Evolutionary conservation across 225 moss, liverwort and hornwort species (phyloP), one percentile per base, ranked within the genome.

Genomic region (Pleurozium schreberi): DNA sequence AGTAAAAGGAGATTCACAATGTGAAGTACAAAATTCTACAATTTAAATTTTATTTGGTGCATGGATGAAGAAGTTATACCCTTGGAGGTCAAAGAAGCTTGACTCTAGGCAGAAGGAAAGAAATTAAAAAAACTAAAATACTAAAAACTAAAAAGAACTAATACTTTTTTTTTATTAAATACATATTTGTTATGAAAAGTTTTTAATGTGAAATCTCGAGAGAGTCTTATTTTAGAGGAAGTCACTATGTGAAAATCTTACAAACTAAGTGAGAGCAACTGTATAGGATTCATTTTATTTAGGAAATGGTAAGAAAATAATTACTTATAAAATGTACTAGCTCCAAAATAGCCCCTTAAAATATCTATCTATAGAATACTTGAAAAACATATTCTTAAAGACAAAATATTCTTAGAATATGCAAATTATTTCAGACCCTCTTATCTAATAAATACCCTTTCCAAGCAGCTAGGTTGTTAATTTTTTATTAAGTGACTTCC

Each of bases 391-490:
- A 36, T 19, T n/a, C 0, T 38, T 26, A 42, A 40, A 14, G 14
- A 42, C 5, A 17, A 0, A 73, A 28, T 73, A 28, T 45, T 28
- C 2, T 6, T 28, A 16, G 9, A 6, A 45, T 45, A 18, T 73
- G 1, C 0, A 9, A 17, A 45, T 45, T 42, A 26, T 45, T 45
- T 71, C 5, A 43, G 10, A 45, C 1, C 3, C 3, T 17, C 9
- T 45, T 71, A 43, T 71, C 27, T 43, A 43, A 27, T 16, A 73
- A 45, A 30, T 28, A 45, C 1, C 10, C 17, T 43, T 43, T 70
- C 3, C 3, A 70, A 7, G 0, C 0, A 8, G 0, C 8, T 8
- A 23, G 4, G 8, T 42, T 42, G 9, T 26, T 70, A 42, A 70
- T 70, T 70, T 42, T 8, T 40, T 12, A 70, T 27, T 27, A 43